Percentiles rank a stretch among this genome's conserved stretches.
Evolutionary conservation across 345 rosid species (phyloP).

Genomic region (Sonneratia caseolaris): DNA sequence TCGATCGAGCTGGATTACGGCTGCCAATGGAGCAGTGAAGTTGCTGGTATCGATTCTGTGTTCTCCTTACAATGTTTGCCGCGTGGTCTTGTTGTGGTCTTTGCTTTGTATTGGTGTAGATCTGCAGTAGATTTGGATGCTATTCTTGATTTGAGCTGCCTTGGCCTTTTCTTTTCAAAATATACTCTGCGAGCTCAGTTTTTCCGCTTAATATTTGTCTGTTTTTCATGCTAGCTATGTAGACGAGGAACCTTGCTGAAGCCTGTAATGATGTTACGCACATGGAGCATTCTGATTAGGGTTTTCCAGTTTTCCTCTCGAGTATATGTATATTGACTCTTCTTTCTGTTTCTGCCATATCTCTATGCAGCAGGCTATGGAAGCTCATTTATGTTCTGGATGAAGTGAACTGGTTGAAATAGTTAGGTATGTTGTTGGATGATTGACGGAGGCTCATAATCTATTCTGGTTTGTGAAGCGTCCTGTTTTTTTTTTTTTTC

Average conservation of each 20-base stretch:
- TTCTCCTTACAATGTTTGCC: background rate
- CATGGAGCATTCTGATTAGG: background rate
- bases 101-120: background rate
- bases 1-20: slow-evolving; percentile 15
- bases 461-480: background rate
- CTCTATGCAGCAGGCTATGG: background rate
- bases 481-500: background rate
- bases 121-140: background rate
- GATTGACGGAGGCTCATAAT: background rate
- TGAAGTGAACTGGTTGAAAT: background rate
- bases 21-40: slow-evolving; percentile 15
- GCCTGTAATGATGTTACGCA: background rate
- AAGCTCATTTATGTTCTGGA: background rate
- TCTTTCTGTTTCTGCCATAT: background rate
- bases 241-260: background rate
- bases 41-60: slow-evolving; percentile 9
- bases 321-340: background rate
- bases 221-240: background rate
- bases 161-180: background rate
- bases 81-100: background rate
- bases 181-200: background rate
- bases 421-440: background rate
- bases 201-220: background rate
- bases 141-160: background rate
- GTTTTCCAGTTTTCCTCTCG: background rate